Conservation (phyloP, 2,329 filamentous ascomycete genomes). For the Pseudophaeomoniella oleicola region DNA sequence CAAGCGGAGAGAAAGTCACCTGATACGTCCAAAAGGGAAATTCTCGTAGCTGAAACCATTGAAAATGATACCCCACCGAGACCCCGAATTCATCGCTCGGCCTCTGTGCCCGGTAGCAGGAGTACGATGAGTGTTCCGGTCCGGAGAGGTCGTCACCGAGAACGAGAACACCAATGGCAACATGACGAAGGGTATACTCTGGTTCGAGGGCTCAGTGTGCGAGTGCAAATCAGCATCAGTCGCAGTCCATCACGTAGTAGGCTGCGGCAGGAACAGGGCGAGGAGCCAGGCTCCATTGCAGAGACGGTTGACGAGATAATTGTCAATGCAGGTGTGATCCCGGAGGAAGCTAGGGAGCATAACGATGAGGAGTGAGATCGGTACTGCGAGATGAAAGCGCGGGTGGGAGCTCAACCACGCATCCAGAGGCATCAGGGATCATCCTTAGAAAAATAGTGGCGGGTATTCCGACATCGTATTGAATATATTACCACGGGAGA, state of each 20-base stretch:
- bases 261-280: neutral
- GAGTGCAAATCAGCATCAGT: neutral
- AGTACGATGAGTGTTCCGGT: neutral
- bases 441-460: too few relatives aligned
- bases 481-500: too few relatives aligned
- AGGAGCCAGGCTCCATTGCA: neutral
- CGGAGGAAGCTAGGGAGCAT: neutral
- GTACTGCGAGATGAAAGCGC: too few relatives aligned
- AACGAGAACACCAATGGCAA: neutral
- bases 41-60: neutral
- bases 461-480: too few relatives aligned
- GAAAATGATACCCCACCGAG: neutral
- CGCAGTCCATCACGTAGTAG: neutral
- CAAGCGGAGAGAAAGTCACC: neutral
- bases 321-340: neutral
- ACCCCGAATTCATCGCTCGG: neutral
- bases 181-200: conserved; percentile 4
- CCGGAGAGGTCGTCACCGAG: neutral
- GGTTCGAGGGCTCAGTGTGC: neutral
- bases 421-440: too few relatives aligned
- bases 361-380: neutral
- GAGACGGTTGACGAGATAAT: neutral
- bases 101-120: neutral
- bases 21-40: neutral
- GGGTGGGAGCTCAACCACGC: too few relatives aligned